A percentile compares a stretch with the other conserved stretches of the same genome.
These are phyloP conservation scores for Alternaria brassicicola DNA, from an alignment of 2,329 filamentous ascomycete species.

Conservation along the genomic window DNA sequence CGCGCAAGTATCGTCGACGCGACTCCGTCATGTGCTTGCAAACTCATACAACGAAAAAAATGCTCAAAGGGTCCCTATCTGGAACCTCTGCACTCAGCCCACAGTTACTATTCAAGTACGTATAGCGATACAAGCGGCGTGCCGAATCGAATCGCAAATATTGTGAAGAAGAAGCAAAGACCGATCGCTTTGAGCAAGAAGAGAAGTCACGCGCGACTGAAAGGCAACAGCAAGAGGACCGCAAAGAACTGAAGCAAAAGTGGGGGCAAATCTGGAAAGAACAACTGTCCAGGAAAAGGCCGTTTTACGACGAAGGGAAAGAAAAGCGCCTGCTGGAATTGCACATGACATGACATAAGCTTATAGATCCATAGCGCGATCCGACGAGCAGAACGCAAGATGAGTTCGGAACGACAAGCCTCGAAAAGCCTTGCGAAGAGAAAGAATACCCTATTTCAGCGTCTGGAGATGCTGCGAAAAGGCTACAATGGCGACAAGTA, in stretches of 20 bases:
- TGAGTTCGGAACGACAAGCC: neutral
- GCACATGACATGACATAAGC: neutral
- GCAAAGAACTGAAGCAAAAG: neutral
- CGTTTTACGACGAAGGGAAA: neutral
- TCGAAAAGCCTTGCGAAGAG: neutral
- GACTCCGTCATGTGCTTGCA: neutral
- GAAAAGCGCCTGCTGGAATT: neutral
- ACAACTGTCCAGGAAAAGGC: neutral
- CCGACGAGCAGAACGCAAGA: neutral
- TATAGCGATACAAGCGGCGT: neutral
- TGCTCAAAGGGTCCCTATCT: neutral
- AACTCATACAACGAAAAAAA: neutral
- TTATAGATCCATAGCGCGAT: neutral
- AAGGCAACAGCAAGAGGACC: neutral
- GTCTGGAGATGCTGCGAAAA: neutral
- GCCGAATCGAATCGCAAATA: neutral
- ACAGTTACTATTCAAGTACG: neutral
- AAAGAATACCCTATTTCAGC: neutral
- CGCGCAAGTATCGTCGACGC: neutral
- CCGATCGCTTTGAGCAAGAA: neutral
- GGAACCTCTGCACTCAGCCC: neutral
- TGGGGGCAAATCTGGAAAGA: neutral
- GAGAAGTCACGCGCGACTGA: neutral
- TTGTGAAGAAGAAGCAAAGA: neutral
- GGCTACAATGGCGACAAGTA: neutral